Conservation (phyloP, 2,329 filamentous ascomycete species). For the Aspergillus terreus region DNA sequence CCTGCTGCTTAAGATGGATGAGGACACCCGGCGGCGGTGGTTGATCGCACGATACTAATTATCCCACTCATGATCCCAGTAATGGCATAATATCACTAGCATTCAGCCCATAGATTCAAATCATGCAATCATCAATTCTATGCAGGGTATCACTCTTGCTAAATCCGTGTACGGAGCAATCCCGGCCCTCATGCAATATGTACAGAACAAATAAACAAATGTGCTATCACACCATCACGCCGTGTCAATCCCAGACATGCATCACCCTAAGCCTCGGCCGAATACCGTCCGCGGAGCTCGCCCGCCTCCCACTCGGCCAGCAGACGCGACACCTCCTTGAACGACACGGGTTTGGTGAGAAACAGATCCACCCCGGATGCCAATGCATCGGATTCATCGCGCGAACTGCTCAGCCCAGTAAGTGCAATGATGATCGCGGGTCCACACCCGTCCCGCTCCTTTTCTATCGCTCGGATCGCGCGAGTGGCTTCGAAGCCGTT, state of each 20-base stretch:
- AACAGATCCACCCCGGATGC: constrained; percentile 44
- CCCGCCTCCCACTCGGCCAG: constrained; percentile 31
- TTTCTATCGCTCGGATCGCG: constrained; percentile 43
- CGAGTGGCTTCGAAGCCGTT: constrained; percentile 47
- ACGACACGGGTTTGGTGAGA: constrained; percentile 46
- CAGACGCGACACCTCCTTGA: constrained; percentile 41
- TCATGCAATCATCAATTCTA: background rate
- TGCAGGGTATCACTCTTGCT: constrained; percentile 17
- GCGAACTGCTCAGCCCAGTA: constrained; percentile 43
- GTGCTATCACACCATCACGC: no score
- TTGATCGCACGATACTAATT: constrained; percentile 37
- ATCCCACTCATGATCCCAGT: no score
- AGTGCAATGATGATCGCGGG: constrained; percentile 43
- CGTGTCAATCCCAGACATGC: background rate
- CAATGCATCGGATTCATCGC: constrained; percentile 42
- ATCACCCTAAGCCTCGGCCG: background rate
- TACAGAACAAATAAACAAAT: no score
- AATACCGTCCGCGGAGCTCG: background rate
- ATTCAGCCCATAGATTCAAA: background rate
- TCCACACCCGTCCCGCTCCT: constrained; percentile 26
- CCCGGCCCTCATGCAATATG: background rate
- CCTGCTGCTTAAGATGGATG: constrained; percentile 28
- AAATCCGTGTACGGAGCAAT: constrained; percentile 12
- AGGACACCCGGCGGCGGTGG: constrained; percentile 32
- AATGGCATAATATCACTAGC: background rate